Evolutionary conservation across 768 basidiomycete species (phyloP), one percentile per base, ranked within the genome.

Genomic region (Kondoa malvinella): DNA sequence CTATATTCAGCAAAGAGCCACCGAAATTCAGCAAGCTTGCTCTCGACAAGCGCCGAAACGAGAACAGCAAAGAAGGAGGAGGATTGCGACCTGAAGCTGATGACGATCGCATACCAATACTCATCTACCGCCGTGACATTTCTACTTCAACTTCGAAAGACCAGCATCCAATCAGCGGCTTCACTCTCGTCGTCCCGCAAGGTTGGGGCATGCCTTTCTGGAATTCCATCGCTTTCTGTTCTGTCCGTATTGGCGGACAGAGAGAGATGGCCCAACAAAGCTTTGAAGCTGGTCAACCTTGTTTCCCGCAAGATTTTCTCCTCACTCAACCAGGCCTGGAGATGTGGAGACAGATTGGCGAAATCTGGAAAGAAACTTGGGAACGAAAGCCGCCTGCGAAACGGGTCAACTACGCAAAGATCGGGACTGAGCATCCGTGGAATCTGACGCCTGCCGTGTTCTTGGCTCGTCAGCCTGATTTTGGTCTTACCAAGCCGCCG

Each of bases 141-240:
- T 31, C 29, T 67, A 27, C 50, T 3, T 25, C 64, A 27, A 17
- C 27, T n/a, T 56, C 81, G 1, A 78, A 90, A 32, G 85, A 91
- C 72, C 8, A 50, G 21, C 12, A 50, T 50, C 21, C 40, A 8
- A 50, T 50, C 40, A 50, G 40, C 21, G 92, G 92, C 50, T 95
- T 89, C 87, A 90, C 86, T 4, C 78, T 99, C 8, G 80, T 95
- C 59, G 76, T 94, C 33, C 94, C 94, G 1, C 80, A 84, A 1
- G 91, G 89, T 15, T 97, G 92, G 91, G 82, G 83, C 0, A 94
- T 91, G 86, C 81, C 92, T 0, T 90, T 97, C 78, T 84, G 88
- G 70, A 81, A 81, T 56, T 92, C 92, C 1, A 82, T 99, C 63
- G 81, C 82, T 1, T 85, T 84, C 76, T 91, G 92, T 0, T 87